Evolutionary conservation across 2,329 filamentous ascomycete genomes (phyloP), one percentile per base, ranked within the genome.

Genomic region (Orbilia brochopaga): DNA sequence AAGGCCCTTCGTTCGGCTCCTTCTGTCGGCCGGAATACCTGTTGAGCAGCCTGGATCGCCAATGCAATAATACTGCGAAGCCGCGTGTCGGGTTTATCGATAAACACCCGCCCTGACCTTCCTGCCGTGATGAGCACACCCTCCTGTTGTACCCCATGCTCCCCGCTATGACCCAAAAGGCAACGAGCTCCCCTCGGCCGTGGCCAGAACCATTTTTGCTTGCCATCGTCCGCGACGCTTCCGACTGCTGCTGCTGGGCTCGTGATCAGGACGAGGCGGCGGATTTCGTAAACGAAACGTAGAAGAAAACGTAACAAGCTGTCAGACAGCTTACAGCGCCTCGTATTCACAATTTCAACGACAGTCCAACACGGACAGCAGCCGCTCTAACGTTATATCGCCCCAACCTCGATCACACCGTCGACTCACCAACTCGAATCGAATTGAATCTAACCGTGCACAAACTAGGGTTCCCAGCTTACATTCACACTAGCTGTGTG

Each of bases 71-170:
- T n/a, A n/a, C n/a, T n/a, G 21, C 53, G 58, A 58, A 62, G 56
- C 48, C 44, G 27, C 27, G 51, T 56, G 32, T 57, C 35, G 37
- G 30, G 51, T 70, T 70, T 70, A 70, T 70, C 66, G 66, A 70
- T 70, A 70, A 70, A 70, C 63, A 70, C 59, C 66, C 66, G 66
- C 66, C 59, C 59, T 55, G 59, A 55, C 59, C 52, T 53, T 30
- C 30, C 21, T 30, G 46, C 48, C 30, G 52, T 56, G 59, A 32
- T 70, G 59, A 54, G 59, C 66, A 59, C 54, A 59, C 54, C 40
- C 51, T 59, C 58, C 58, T 63, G 56, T 63, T 70, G 59, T 59
- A 63, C 60, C 58, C 55, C 66, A 23, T 19, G 44, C n/a, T 19
- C 19, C 8, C 8, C 50, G 55, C 66, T 70, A 70, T 64, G 66